Conservation (phyloP, 805 yeast genomes). For the Saturnispora halmiae region DNA sequence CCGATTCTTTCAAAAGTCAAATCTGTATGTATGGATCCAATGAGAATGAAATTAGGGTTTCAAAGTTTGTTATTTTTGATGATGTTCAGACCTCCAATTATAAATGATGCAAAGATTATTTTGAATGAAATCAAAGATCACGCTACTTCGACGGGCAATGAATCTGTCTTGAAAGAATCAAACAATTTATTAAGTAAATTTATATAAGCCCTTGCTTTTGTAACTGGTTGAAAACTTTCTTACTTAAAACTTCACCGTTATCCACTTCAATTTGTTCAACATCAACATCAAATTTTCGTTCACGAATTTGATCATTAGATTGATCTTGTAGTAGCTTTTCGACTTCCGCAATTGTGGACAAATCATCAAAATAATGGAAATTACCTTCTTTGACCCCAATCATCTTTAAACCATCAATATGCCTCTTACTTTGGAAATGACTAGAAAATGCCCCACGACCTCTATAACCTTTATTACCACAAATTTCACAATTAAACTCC, state of each 20-base stretch:
- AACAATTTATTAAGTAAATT: slow-evolving; percentile 35
- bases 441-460: slow-evolving; percentile 65
- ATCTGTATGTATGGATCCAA: slow-evolving; percentile 79
- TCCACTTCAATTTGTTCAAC: slow-evolving; percentile 82
- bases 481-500: slow-evolving; percentile 71
- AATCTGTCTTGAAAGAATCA: slow-evolving; percentile 42
- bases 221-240: slow-evolving; percentile 72
- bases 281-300: slow-evolving; percentile 37
- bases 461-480: slow-evolving; percentile 63
- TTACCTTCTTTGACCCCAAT: slow-evolving; percentile 54
- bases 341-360: slow-evolving; percentile 64
- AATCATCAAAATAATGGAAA: slow-evolving; percentile 45
- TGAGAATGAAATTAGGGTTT: slow-evolving; percentile 69
- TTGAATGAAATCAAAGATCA: slow-evolving; percentile 39
- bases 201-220: slow-evolving; percentile 79
- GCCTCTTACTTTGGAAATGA: slow-evolving; percentile 69
- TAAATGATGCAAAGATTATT: slow-evolving; percentile 41
- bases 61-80: slow-evolving; percentile 73
- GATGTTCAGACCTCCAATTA: slow-evolving; percentile 86
- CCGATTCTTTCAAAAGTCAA: slow-evolving; percentile 55
- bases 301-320: slow-evolving; percentile 9
- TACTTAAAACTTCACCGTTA: slow-evolving; percentile 87
- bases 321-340: slow-evolving; percentile 37
- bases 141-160: slow-evolving; percentile 29
- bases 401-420: slow-evolving; percentile 61